Evolutionary conservation across 2,329 filamentous ascomycete species (phyloP).

Genomic region (Teratosphaeria nubilosa): DNA sequence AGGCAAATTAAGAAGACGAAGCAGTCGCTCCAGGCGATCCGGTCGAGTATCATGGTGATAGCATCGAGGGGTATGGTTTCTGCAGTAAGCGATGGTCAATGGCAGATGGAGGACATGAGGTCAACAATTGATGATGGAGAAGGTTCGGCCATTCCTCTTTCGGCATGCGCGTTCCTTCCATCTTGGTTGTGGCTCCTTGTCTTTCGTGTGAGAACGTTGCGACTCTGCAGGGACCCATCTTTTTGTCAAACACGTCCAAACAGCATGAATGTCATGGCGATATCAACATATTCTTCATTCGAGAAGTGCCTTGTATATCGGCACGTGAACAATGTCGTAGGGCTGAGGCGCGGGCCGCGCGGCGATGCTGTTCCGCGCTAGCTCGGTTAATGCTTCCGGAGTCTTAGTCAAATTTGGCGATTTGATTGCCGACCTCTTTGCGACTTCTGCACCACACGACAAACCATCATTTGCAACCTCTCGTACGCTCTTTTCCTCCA

Average conservation of each 20-base stretch:
- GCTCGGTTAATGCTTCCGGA: neutral
- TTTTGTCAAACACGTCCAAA: no score
- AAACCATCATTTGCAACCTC: neutral
- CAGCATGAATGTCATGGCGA: no score
- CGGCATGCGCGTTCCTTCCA: neutral
- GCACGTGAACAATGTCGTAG: neutral
- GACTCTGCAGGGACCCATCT: no score
- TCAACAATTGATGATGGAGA: neutral
- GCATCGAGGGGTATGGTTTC: neutral
- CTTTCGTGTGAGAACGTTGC: no score
- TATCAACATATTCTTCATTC: no score
- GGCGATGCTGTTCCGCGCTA: neutral
- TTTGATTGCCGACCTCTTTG: neutral
- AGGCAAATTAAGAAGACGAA: slow-evolving; percentile 61
- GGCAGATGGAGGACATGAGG: neutral
- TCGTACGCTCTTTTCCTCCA: neutral
- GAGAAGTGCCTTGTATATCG: neutral
- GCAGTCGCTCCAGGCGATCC: slow-evolving; percentile 68
- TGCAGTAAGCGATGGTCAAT: neutral
- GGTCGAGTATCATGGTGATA: slow-evolving; percentile 56
- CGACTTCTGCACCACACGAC: neutral
- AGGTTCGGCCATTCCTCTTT: neutral
- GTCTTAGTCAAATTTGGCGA: neutral
- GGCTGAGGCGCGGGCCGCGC: neutral
- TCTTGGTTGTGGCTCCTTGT: neutral